Evolutionary conservation across 2,329 filamentous ascomycete genomes (phyloP).

Genomic region (Microdochium bolleyi): DNA sequence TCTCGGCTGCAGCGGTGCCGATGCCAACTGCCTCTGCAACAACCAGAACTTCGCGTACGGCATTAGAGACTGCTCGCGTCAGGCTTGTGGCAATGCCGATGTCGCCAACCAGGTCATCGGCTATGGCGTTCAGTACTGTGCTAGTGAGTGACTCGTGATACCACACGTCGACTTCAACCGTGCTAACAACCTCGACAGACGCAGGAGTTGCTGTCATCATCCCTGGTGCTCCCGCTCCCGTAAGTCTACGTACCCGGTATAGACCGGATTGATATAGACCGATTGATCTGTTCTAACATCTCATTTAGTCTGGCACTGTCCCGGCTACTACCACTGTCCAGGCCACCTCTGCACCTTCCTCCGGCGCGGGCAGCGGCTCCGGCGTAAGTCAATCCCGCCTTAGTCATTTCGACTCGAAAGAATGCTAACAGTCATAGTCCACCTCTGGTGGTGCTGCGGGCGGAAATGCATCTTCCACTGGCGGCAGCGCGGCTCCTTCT

Average conservation of each 20-base stretch:
- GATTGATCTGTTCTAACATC: background rate
- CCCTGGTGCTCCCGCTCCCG: background rate
- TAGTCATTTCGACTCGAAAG: background rate
- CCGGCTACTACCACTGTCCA: conserved; percentile 7
- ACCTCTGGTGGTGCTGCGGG: background rate
- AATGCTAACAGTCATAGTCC: conserved; percentile 4
- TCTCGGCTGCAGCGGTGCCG: conserved; percentile 33
- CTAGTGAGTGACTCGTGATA: conserved; percentile 10
- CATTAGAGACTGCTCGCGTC: conserved; percentile 24
- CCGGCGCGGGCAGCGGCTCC: background rate
- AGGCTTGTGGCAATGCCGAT: conserved; percentile 10
- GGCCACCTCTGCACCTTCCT: conserved; percentile 4
- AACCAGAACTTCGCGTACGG: conserved; percentile 28
- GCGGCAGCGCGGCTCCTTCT: background rate
- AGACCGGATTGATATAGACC: too few species aligned
- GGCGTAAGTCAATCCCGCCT: background rate
- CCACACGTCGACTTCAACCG: background rate
- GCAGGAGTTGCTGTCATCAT: conserved; percentile 9
- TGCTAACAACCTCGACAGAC: conserved; percentile 6
- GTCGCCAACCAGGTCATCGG: conserved; percentile 13
- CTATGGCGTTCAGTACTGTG: conserved; percentile 19
- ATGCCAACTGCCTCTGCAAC: conserved; percentile 31
- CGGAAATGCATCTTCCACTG: background rate
- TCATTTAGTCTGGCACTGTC: conserved; percentile 4
- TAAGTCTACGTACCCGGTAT: background rate